Conservation (phyloP, 139 green algal genomes). For the Desmodesmus armatus region DNA sequence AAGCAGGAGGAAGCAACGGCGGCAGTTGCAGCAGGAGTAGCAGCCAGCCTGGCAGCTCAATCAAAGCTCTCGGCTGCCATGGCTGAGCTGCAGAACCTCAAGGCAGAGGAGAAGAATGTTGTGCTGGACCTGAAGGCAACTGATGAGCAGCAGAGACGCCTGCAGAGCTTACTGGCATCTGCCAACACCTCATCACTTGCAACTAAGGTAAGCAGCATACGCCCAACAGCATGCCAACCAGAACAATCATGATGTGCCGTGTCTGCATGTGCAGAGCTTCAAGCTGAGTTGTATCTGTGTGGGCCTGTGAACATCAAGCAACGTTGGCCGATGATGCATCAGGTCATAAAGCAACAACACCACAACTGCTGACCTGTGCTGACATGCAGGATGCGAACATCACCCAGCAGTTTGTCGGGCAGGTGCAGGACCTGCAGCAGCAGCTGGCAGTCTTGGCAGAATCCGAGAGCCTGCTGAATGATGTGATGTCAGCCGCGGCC, state of each 20-base stretch:
- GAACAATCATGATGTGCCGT: neutral
- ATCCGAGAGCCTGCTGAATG: no score
- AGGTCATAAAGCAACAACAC: no score
- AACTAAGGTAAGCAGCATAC: neutral
- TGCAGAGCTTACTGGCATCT: constrained; percentile 19
- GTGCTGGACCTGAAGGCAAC: neutral
- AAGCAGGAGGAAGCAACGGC: neutral
- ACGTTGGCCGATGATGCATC: neutral
- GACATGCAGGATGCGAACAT: constrained; percentile 4
- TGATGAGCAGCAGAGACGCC: neutral
- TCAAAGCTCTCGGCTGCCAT: neutral
- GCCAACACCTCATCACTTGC: neutral
- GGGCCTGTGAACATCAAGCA: no score
- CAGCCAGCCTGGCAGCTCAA: constrained; percentile 16
- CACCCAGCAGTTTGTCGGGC: constrained; percentile 11
- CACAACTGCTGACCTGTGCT: neutral
- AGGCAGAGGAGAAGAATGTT: constrained; percentile 10
- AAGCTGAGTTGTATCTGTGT: no score
- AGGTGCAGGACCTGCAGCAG: neutral
- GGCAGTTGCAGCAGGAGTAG: neutral
- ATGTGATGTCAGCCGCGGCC: no score
- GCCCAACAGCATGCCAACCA: no score
- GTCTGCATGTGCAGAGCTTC: neutral
- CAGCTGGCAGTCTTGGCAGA: no score
- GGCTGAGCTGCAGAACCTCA: constrained; percentile 28